These are phyloP conservation scores for Trypanosoma theileri DNA, from an alignment of 208 protist genomes.

Conservation along the genomic window DNA sequence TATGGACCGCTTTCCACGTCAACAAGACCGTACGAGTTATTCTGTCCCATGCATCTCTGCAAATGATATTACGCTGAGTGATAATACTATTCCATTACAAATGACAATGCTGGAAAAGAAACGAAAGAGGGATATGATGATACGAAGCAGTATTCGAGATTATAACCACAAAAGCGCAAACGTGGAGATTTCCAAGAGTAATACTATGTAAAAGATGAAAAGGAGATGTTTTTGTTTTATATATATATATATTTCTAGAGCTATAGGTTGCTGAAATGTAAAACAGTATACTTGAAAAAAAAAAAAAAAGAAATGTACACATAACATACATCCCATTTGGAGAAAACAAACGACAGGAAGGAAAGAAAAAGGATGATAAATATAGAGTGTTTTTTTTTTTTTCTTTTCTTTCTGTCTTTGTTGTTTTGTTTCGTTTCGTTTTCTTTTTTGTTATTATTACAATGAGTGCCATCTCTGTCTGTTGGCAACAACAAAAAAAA, in stretches of 20 bases:
- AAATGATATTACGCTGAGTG: background rate
- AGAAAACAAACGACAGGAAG: background rate
- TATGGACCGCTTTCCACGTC: constrained; percentile 1
- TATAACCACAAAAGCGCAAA: background rate
- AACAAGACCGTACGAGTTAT: background rate
- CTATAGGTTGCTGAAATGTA: background rate
- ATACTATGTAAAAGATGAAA: constrained; percentile 6
- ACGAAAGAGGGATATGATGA: constrained; percentile 20
- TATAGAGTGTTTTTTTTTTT: background rate
- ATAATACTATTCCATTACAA: background rate
- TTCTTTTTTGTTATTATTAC: background rate
- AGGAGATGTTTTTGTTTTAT: background rate
- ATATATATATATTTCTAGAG: background rate
- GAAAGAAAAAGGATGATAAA: background rate
- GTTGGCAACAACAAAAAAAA: background rate
- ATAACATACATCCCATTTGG: background rate
- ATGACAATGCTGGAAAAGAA: constrained; percentile 21
- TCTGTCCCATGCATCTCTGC: background rate
- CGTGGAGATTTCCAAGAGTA: background rate
- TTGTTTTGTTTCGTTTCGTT: background rate
- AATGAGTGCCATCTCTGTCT: background rate
- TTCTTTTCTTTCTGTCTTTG: constrained; percentile 3
- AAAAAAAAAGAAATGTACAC: constrained; percentile 4
- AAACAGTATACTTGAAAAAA: background rate
- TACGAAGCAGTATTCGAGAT: constrained; percentile 14